Conservation (phyloP, 2,329 filamentous ascomycete genomes). For the Verticillium nonalfalfae region DNA sequence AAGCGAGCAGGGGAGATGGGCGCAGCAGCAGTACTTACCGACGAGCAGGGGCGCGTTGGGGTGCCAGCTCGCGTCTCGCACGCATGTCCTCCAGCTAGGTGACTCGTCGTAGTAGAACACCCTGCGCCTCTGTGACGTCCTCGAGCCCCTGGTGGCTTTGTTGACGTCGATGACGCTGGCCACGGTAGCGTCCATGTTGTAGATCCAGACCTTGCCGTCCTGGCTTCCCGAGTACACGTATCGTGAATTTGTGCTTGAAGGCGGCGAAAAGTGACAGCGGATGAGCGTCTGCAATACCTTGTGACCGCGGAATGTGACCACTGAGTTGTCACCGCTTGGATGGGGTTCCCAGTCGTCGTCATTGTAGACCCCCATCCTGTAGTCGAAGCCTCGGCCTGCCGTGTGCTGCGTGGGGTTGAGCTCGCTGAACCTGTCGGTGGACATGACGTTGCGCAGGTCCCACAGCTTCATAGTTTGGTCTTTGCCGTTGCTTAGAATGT, state of each 20-base stretch:
- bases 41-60: conserved; percentile 75
- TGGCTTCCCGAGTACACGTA: conserved; percentile 92
- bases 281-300: conserved; percentile 85
- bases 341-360: conserved; percentile 63
- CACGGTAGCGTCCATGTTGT: conserved; percentile 85
- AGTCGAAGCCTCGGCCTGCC: conserved; percentile 60
- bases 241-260: conserved; percentile 75
- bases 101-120: conserved; percentile 54
- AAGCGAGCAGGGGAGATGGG: not conserved
- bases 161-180: conserved; percentile 74
- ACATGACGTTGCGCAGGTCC: conserved; percentile 88
- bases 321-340: conserved; percentile 71
- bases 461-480: conserved; percentile 97
- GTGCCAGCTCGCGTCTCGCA: conserved; percentile 88
- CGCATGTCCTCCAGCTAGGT: conserved; percentile 65
- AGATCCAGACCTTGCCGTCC: conserved; percentile 85
- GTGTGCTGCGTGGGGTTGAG: conserved; percentile 51
- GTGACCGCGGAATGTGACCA: conserved; percentile 92
- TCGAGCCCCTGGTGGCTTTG: conserved; percentile 57
- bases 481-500: conserved; percentile 90
- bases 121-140: conserved; percentile 43
- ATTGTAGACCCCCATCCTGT: conserved; percentile 62
- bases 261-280: conserved; percentile 89
- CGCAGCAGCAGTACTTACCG: conserved; percentile 34
- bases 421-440: conserved; percentile 54